phyloP scores from a whole-genome alignment of 805 yeast genomes.

The Saccharomycopsis schoenii region DNA sequence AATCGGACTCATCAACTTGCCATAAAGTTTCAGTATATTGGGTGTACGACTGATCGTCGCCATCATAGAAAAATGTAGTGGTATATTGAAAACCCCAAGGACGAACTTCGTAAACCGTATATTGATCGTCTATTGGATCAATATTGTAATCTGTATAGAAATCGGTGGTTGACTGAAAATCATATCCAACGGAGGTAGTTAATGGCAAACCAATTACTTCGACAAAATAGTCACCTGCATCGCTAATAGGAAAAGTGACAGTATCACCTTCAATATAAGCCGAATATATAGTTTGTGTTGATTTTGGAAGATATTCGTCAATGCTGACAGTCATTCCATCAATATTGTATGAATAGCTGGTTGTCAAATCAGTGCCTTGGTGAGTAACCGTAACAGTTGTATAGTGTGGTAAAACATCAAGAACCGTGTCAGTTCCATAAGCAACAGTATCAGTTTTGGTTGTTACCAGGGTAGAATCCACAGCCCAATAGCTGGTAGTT shows the following conservation, averaged over 20 bases:
- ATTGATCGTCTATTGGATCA: neutral
- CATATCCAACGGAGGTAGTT: neutral
- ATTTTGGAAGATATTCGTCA: neutral
- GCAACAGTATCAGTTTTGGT: neutral
- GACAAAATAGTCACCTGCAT: neutral
- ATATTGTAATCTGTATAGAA: neutral
- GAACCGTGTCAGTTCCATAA: neutral
- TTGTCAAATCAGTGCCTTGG: neutral
- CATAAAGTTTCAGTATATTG: neutral
- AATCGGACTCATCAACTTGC: neutral
- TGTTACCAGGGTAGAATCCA: neutral
- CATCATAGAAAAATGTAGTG: neutral
- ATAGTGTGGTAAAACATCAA: neutral
- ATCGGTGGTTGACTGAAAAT: neutral
- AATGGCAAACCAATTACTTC: neutral
- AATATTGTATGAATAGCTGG: neutral
- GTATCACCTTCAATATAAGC: neutral
- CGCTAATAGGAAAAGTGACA: neutral
- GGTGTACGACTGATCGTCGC: neutral
- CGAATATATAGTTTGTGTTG: neutral
- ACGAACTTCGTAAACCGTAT: neutral
- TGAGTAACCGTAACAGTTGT: neutral
- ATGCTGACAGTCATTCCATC: neutral
- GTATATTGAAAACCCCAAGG: neutral
- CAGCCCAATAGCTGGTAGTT: conserved; percentile 4